Percentiles rank a stretch among this genome's conserved stretches.
These are phyloP conservation scores for Ustilago crameri DNA, from an alignment of 1,284 basidiomycete genomes.

Conservation along the genomic window DNA sequence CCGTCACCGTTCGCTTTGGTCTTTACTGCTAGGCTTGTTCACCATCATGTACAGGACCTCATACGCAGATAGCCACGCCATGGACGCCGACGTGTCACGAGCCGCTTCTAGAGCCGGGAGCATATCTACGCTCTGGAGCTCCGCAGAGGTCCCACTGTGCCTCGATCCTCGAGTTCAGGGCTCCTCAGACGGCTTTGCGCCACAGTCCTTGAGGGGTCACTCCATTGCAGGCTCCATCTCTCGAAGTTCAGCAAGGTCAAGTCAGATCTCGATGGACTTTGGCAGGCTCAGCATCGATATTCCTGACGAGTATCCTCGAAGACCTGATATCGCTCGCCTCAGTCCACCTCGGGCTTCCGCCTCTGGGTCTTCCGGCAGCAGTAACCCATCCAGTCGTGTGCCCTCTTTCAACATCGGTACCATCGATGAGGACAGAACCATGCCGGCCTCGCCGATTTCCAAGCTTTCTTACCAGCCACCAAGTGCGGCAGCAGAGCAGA, in stretches of 20 bases:
- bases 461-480: constrained; percentile 26
- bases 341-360: constrained; percentile 28
- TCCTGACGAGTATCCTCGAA: constrained; percentile 34
- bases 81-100: constrained; percentile 28
- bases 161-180: constrained; percentile 43
- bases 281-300: constrained; percentile 42
- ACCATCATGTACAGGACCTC: constrained; percentile 16
- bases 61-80: constrained; percentile 20
- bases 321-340: constrained; percentile 34
- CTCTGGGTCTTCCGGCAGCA: constrained; percentile 12
- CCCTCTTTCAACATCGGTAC: constrained; percentile 40
- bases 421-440: constrained; percentile 31
- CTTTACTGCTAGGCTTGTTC: not conserved
- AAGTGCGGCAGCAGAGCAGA: constrained; percentile 6
- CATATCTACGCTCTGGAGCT: constrained; percentile 59
- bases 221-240: constrained; percentile 21
- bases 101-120: constrained; percentile 41
- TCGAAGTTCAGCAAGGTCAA: constrained; percentile 20
- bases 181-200: constrained; percentile 7
- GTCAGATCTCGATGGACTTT: constrained; percentile 31
- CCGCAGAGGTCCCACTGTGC: constrained; percentile 58
- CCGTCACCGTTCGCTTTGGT: not conserved
- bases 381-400: constrained; percentile 23
- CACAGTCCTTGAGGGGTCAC: not conserved
- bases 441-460: constrained; percentile 23